Percentiles rank a stretch among this genome's conserved stretches.
Evolutionary conservation across 2,329 filamentous ascomycete genomes (phyloP).

Genomic region (Sporothrix euskadiensis): DNA sequence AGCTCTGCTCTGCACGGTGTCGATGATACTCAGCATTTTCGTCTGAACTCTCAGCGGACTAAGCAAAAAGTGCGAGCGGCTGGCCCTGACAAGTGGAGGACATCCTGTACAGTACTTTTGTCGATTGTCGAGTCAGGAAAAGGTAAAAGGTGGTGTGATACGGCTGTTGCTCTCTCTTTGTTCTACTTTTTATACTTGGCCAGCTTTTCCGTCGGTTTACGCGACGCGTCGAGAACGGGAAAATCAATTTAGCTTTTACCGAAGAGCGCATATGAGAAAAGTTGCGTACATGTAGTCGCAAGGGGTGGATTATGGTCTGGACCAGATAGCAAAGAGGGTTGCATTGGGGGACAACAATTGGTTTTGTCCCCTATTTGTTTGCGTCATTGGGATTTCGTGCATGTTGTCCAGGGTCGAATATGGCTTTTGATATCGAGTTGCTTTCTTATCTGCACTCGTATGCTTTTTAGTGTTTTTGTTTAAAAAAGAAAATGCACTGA

Average conservation of each 20-base stretch:
- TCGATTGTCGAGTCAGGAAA: not conserved
- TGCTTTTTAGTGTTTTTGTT: too few species aligned
- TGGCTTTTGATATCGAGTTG: too few species aligned
- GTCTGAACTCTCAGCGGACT: not conserved
- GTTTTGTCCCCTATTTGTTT: not conserved
- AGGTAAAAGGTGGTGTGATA: not conserved
- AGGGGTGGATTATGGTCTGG: not conserved
- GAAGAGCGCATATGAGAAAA: not conserved
- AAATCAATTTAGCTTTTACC: not conserved
- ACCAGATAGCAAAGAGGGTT: not conserved
- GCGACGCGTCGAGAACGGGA: not conserved
- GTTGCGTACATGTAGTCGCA: not conserved
- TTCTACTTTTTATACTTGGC: not conserved
- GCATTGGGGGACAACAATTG: not conserved
- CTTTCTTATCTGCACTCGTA: too few species aligned
- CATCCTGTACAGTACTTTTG: conserved; percentile 2
- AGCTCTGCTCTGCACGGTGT: not conserved
- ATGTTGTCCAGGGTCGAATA: not conserved
- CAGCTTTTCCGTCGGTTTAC: too few species aligned
- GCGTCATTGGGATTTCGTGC: not conserved
- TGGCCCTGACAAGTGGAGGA: not conserved
- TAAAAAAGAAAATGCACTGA: too few species aligned
- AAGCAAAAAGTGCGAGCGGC: not conserved
- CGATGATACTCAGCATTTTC: not conserved
- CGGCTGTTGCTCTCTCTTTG: not conserved